Evolutionary conservation across 2,329 filamentous ascomycete species (phyloP), one percentile per base, ranked within the genome.

Genomic region (Aureobasidium subglaciale): DNA sequence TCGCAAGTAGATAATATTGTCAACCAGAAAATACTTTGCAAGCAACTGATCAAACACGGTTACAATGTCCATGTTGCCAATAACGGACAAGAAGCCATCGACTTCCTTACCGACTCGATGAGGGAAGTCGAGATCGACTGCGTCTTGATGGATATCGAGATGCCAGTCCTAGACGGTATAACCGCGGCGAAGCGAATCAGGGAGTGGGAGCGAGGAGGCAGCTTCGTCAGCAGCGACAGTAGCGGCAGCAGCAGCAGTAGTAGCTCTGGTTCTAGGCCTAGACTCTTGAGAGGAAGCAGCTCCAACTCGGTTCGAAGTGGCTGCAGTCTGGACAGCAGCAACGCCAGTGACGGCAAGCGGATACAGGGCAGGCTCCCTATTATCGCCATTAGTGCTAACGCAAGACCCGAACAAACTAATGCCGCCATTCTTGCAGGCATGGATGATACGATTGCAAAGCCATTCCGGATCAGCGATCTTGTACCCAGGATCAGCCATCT

Each of bases 151-250:
- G 56, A 58, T 32, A n/a, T 53, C 6, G 56, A 49, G n/a, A 89
- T 90, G 86, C 86, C 86, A 1, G 77, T 88, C 37, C 88, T 90
- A 86, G 85, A 89, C 63, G 86, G 86, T 41, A 81, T 86, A 67
- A 83, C 83, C 2, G 88, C 86, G 59, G 81, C 85, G 9, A 76
- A 77, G 42, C 78, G 73, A 57, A 88, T 90, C 49, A 77, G 87
- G n/a, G 73, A 79, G 40, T 80, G 80, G 11, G 78, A 75, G 15
- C 38, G 25, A 30, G 13, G n/a, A 27, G 20, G 11, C 46, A 38
- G 24, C 22, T 16, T 29, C n/a, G 20, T 5, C n/a, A 38, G 46
- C 24, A 38, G 20, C 32, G 18, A 22, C 15, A 38, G 32, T 32
- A 24, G 20, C n/a, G 16, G 34, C 8, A 29, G 22, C 34, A 50